phyloP scores from a whole-genome alignment of 225 moss, liverwort and hornwort species.

The Lunularia cruciata region DNA sequence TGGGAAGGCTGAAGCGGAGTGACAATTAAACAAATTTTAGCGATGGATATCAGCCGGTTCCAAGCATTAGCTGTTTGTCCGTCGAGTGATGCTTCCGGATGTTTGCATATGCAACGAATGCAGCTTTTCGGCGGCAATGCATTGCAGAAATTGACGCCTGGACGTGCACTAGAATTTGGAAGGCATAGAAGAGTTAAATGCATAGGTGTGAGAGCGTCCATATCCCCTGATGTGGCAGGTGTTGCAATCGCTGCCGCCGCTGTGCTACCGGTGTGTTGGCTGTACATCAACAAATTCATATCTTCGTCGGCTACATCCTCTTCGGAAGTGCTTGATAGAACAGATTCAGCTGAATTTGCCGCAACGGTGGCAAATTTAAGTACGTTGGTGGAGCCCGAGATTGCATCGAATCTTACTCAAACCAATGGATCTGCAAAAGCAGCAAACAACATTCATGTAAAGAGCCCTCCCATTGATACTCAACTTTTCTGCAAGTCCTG shows the following conservation, averaged over 20 bases:
- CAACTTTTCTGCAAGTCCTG: too few species aligned
- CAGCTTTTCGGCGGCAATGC: constrained; percentile 20
- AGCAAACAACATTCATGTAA: too few species aligned
- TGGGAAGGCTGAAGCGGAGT: too few species aligned
- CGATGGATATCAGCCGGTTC: constrained; percentile 44
- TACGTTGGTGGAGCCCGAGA: constrained; percentile 13
- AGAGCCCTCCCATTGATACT: too few species aligned
- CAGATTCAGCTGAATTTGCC: constrained; percentile 17
- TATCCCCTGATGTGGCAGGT: constrained; percentile 30
- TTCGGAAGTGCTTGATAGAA: not conserved
- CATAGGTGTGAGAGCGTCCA: constrained; percentile 27
- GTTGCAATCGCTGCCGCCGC: constrained; percentile 36
- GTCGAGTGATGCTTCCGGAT: constrained; percentile 10
- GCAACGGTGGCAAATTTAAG: constrained; percentile 11
- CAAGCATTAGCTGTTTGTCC: constrained; percentile 34
- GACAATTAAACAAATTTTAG: too few species aligned
- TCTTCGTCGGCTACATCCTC: constrained; percentile 12
- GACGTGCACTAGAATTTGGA: constrained; percentile 20
- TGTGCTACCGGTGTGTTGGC: constrained; percentile 42
- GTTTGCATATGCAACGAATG: constrained; percentile 19
- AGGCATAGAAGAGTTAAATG: constrained; percentile 21
- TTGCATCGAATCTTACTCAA: not conserved
- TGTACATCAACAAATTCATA: constrained; percentile 35
- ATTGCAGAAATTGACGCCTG: constrained; percentile 27
- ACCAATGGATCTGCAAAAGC: too few species aligned